Base-by-base conservation (phyloP, 805 yeast genomes). In the Teunomyces lycoperdinae region DNA sequence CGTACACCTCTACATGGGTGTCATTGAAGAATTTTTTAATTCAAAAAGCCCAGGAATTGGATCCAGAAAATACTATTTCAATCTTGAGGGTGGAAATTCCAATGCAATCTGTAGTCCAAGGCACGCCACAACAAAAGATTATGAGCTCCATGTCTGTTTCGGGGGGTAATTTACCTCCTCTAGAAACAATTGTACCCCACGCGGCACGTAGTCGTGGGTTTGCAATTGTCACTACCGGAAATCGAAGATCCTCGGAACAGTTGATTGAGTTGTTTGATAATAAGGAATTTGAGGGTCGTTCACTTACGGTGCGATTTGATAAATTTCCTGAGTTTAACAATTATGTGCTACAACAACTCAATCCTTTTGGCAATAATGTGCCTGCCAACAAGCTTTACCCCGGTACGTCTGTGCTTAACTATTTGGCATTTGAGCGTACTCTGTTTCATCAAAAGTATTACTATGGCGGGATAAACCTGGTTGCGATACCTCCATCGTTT, bases 291-390 rank as follows among this genome's bases (percentile, higher is more conserved):
- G 78, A 80, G 57, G 87, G 88, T 0, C 66, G 90, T 34, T 65
- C 70, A 5, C 63, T 84, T 28, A 80, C 84, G 3, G 89, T 84
- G 1, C 62, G 89, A 20, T 81, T 69, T 57, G 89, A 84, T 57
- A 72, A 74, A 51, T 76, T 68, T 49, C 83, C 84, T 1, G 73
- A 68, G 42, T 63, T 65, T 48, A 64, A 66, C 45, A 64, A 66
- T 41, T 57, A 67, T 62, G 62, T 53, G 13, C 38, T 61, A 20
- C 70, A 65, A 49, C 64, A 62, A 44, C 44, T 58, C 41, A 49
- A 50, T 32, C 57, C 59, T 5, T 46, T 45, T 20, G 41, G 41
- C 27, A 38, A 38, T 16, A 38, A 20, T 26, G 13, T 38, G 41
- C n/a, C 27, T n/a, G 29, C 41, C 26, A 41, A 17, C 16, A 50